phyloP scores from a whole-genome alignment of 768 basidiomycete genomes.

The Lentinula guzmanii region DNA sequence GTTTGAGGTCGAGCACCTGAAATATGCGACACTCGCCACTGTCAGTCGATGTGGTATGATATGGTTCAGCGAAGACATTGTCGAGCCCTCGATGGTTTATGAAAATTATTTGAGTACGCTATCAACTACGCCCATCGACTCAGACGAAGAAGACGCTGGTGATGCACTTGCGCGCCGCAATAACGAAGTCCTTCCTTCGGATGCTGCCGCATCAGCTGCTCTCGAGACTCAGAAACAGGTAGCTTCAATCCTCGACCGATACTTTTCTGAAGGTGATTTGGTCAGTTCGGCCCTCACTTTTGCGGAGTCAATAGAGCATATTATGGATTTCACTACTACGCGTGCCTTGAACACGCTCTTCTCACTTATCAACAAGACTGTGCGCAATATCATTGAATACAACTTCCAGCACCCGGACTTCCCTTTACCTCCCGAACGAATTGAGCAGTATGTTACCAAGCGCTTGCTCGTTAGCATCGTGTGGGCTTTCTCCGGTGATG shows the following conservation, averaged over 20 bases:
- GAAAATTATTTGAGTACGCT: constrained; percentile 81
- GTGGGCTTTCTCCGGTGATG: constrained; percentile 98
- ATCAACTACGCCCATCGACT: constrained; percentile 70
- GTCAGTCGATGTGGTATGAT: constrained; percentile 99
- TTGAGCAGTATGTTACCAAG: constrained; percentile 89
- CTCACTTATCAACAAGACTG: constrained; percentile 94
- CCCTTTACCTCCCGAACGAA: constrained; percentile 74
- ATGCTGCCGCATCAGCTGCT: constrained; percentile 52
- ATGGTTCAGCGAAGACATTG: constrained; percentile 98
- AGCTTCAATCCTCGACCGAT: constrained; percentile 68
- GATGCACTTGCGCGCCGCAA: constrained; percentile 59
- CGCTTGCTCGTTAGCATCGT: constrained; percentile 87
- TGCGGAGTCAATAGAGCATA: constrained; percentile 86
- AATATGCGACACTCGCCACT: constrained; percentile 94
- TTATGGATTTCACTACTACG: constrained; percentile 95
- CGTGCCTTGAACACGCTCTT: constrained; percentile 95
- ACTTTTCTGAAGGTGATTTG: constrained; percentile 78
- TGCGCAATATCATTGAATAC: constrained; percentile 90
- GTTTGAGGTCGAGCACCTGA: constrained; percentile 98
- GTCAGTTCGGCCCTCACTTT: constrained; percentile 74
- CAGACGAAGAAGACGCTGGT: constrained; percentile 76
- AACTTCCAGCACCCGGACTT: constrained; percentile 95
- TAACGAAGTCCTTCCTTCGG: constrained; percentile 36
- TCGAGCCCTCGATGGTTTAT: constrained; percentile 89
- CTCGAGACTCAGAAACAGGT: constrained; percentile 73